A percentile compares a stretch with the other conserved stretches of the same genome.
These are phyloP conservation scores for Leishmania arabica DNA, from an alignment of 208 protist genomes.

Conservation along the genomic window DNA sequence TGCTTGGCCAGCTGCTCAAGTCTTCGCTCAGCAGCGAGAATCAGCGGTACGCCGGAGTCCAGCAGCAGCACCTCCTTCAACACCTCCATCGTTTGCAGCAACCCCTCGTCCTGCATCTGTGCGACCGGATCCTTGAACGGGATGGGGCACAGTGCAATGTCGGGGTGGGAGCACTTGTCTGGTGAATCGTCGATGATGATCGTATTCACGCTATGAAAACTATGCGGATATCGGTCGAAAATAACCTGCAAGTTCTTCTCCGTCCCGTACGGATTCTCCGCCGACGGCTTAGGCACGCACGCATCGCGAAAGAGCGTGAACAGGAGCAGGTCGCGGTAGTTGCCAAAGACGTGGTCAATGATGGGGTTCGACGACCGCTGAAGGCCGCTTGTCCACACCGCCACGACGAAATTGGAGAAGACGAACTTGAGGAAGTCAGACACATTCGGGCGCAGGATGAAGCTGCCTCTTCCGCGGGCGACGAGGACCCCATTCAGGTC, in stretches of 20 bases:
- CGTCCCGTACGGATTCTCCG: constrained; percentile 77
- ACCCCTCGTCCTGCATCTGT: constrained; percentile 67
- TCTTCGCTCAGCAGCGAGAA: constrained; percentile 70
- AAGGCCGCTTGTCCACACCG: constrained; percentile 90
- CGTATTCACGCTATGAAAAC: constrained; percentile 89
- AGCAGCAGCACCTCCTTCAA: constrained; percentile 73
- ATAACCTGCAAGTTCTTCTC: constrained; percentile 88
- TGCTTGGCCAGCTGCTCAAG: constrained; percentile 29
- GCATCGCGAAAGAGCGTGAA: constrained; percentile 81
- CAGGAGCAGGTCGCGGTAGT: constrained; percentile 78
- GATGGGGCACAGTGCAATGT: constrained; percentile 86
- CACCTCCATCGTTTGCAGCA: constrained; percentile 66
- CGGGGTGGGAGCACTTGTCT: constrained; percentile 90
- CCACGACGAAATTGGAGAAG: constrained; percentile 89
- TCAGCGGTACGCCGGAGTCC: constrained; percentile 74
- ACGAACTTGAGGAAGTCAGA: constrained; percentile 82
- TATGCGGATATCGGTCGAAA: constrained; percentile 80
- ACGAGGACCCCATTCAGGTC: constrained; percentile 92
- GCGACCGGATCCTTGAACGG: constrained; percentile 73
- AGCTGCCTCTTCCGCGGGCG: constrained; percentile 66
- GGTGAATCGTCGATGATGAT: constrained; percentile 92
- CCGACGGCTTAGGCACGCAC: constrained; percentile 58
- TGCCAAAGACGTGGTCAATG: constrained; percentile 85
- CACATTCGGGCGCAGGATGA: constrained; percentile 74
- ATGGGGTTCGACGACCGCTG: constrained; percentile 85